Base-by-base conservation (phyloP, 2,329 filamentous ascomycete species). In the Macrophomina phaseolina region DNA sequence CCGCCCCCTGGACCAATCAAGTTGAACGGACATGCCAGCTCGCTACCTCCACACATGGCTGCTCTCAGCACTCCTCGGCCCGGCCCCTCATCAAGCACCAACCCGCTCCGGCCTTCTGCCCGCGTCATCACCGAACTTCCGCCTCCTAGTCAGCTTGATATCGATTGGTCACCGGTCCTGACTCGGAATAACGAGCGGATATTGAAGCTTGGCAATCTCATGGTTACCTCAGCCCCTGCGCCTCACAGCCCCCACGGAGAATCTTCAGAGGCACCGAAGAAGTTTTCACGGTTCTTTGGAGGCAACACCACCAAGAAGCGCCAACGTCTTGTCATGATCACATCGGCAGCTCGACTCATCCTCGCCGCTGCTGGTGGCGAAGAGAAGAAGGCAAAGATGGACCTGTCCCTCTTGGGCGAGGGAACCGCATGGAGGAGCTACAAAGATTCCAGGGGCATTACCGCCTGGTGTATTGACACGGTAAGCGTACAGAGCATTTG, bases 151-250 rank as follows among this genome's bases (percentile, higher is more conserved):
- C 95, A 98, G 77, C 83, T 99, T 32, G 95, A 99, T 75, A 97
- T 99, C 67, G 95, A 99, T 79, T 99, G 95, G 95, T 97, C 94
- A 0, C 95, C 95, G 0, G 94, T 99, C 4, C 83, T 99, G 65
- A 97, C 92, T 9, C 89, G 90, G 73, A 90, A 89, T 68, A 97
- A 98, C 74, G 95, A 99, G 79, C 88, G 95, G 42, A 99, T 99
- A 71, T 79, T 99, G 69, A 97, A 97, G 78, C 84, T 99, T 28
- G 95, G 95, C 2, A 97, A 99, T 73, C 82, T 97, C 69, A 87
- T 93, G 78, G 94, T 99, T 7, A 85, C 92, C 46, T 91, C 92
- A 5, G 88, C 92, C 2, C 91, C 94, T 9, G 85, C 93, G 64
- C 86, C 91, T 9, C 91, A 92, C 74, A 91, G 89, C 69, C 88